These are phyloP conservation scores for Elsinoe necatrix DNA, from an alignment of 2,329 filamentous ascomycete genomes.

Conservation along the genomic window DNA sequence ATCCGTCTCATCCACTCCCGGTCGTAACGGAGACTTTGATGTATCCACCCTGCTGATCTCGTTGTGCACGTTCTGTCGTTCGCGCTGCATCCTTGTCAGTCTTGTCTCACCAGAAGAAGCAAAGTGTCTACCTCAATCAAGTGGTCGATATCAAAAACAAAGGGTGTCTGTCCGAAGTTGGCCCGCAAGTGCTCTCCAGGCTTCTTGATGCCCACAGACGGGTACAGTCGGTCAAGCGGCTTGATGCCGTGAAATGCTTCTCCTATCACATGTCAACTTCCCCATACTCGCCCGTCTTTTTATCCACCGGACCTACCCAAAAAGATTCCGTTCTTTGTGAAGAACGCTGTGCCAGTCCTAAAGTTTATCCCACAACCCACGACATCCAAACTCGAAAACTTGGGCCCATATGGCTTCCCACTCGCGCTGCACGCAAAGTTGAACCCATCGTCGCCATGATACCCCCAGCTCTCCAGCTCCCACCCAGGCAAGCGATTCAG, in stretches of 20 bases:
- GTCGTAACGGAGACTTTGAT: slow-evolving; percentile 52
- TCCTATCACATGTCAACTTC: slow-evolving; percentile 41
- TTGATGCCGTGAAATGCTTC: slow-evolving; percentile 60
- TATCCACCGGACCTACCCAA: slow-evolving; percentile 48
- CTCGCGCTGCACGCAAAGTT: slow-evolving; percentile 52
- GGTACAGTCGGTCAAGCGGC: slow-evolving; percentile 51
- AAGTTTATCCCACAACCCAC: slow-evolving; percentile 60
- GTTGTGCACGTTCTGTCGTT: slow-evolving; percentile 50
- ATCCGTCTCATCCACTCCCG: slow-evolving; percentile 60
- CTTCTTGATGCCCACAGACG: slow-evolving; percentile 59
- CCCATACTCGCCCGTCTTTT: not conserved
- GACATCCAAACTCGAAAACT: slow-evolving; percentile 51
- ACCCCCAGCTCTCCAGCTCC: slow-evolving; percentile 58
- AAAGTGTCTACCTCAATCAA: slow-evolving; percentile 60
- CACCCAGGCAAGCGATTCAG: slow-evolving; percentile 56
- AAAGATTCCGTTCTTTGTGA: slow-evolving; percentile 55
- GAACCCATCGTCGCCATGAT: slow-evolving; percentile 58
- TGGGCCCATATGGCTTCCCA: slow-evolving; percentile 51
- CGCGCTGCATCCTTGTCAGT: slow-evolving; percentile 40
- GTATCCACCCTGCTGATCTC: slow-evolving; percentile 49
- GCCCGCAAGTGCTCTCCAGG: slow-evolving; percentile 49
- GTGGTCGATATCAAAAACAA: slow-evolving; percentile 83
- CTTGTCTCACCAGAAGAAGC: not conserved
- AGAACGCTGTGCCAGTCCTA: slow-evolving; percentile 52
- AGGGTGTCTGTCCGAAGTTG: slow-evolving; percentile 63